Base-by-base conservation (phyloP, 2,329 filamentous ascomycete species). In the Chrysoporthe cubensis region DNA sequence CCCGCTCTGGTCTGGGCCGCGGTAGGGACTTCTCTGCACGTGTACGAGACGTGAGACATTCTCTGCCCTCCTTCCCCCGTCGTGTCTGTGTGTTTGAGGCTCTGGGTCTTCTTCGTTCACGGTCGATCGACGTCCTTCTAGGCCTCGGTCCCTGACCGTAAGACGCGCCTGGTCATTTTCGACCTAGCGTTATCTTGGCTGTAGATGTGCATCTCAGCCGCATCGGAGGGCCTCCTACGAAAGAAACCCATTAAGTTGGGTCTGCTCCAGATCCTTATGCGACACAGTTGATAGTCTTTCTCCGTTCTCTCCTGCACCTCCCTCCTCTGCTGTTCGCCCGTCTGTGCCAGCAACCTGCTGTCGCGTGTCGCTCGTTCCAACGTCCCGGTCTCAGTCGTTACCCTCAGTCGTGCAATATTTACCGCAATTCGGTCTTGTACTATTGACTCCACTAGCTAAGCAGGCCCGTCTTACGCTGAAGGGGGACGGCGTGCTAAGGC, bases 291-390 rank as follows among this genome's bases (percentile, higher is more conserved):
- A 34, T 14, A 32, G 16, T 1, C 7, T 16, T 14, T 54, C 21
- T 54, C 26, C 32, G 2, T 6, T 34, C 50, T 34, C 50, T 54
- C 21, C 50, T 54, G 11, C 32, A 54, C 13, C 50, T 14, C 14
- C 16, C 13, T 16, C 26, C 26, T 34, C 26, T 34, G 21, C 32
- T 26, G 16, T 54, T 54, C 50, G 50, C 50, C 26, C 21, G 26
- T 54, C 50, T 54, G 26, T 54, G 50, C 50, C 50, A 13, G 11
- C 50, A 54, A 26, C 50, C 50, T 32, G 6, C 37, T 48, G 14
- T 61, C 40, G n/a, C 42, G 34, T 42, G 26, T 56, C 52, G 9
- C 40, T 59, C 52, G 40, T 57, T 66, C 32, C 37, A n/a, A 26
- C 13, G 6, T 4, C 48, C 50, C 43, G 7, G 32, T 40, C 34